Conservation (phyloP, 805 yeast genomes). For the Yarrowia yakushimensis region DNA sequence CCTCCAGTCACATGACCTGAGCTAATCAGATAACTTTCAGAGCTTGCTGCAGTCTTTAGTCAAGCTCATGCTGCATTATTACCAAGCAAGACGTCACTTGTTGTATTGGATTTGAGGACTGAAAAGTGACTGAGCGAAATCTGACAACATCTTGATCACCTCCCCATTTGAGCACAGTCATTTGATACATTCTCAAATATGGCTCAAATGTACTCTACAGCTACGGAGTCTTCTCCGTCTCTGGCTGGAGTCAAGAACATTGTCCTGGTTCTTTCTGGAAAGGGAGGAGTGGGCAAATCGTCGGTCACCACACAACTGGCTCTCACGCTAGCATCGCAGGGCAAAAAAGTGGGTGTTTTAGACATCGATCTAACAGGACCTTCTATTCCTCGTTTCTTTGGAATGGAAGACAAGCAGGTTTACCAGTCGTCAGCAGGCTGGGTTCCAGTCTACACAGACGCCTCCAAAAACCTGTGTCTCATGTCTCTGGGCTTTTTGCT, state of each 20-base stretch:
- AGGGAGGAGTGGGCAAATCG: slow-evolving; percentile 97
- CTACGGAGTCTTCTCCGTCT: slow-evolving; percentile 32
- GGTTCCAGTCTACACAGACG: slow-evolving; percentile 74
- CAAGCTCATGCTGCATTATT: neutral
- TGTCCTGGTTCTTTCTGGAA: slow-evolving; percentile 80
- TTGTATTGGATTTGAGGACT: too few species aligned
- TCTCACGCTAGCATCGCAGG: slow-evolving; percentile 65
- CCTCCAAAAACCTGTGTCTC: slow-evolving; percentile 50
- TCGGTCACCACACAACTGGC: slow-evolving; percentile 95
- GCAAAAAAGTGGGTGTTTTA: slow-evolving; percentile 83
- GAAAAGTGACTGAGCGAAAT: too few species aligned
- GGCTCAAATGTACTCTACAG: slow-evolving; percentile 23
- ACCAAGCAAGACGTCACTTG: slow-evolving; percentile 1
- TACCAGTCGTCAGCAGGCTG: slow-evolving; percentile 82
- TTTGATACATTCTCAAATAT: neutral
- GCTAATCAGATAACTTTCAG: slow-evolving; percentile 9
- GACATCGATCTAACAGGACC: slow-evolving; percentile 98
- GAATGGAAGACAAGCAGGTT: slow-evolving; percentile 73
- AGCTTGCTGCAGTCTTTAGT: neutral
- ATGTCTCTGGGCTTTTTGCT: slow-evolving; percentile 89
- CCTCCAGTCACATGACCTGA: neutral
- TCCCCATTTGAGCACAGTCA: too few species aligned
- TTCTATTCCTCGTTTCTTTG: slow-evolving; percentile 93
- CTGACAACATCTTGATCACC: too few species aligned
- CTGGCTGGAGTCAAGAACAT: slow-evolving; percentile 65